Base-by-base conservation (phyloP, 2,329 filamentous ascomycete genomes). In the Xylariaceae sp. region DNA sequence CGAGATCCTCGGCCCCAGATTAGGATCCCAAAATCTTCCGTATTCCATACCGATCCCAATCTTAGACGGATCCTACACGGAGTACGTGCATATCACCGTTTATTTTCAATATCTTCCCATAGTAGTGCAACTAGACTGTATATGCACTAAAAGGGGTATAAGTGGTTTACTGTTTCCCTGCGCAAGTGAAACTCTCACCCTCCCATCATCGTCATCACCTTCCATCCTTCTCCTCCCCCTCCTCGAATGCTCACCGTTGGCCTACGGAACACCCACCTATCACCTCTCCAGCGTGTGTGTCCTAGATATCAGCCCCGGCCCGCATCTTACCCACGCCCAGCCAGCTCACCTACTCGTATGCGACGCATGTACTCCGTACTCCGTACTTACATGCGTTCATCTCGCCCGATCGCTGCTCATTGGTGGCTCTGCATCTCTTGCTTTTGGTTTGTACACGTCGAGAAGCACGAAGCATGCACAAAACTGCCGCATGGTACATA, bases 381-480 rank as follows among this genome's bases (percentile, higher is more conserved):
- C 23, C 23, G 23, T 30, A 30, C 23, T 30, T 30, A n/a, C 13
- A 45, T n/a, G 13, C 30, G 53, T 8, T 23, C 37, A 23, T 44
- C 1, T 39, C 44, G 23, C 9, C 15, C 30, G n/a, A 34, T 15
- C 52, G 51, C 49, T 11, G 44, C 39, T 48, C 50, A 54, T 37
- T 58, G 17, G 52, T 53, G 44, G 42, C 48, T 56, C 39, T 35
- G 10, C 23, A 17, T 44, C 53, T 37, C 17, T 54, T 62, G 55
- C 52, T 60, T 61, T 62, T 60, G 10, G 59, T 48, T 30, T 45
- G 48, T 51, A 48, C 39, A 39, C 48, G 9, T 51, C 10, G 47
- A 56, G 35, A 55, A 15, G 39, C 17, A 17, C 47, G 51, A 55
- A 11, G 39, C 17, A 17, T 51, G 51, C 13, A 47, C 13, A 17